Evolutionary conservation across 371 early-diverging fungal genomes (phyloP), one percentile per base, ranked within the genome.

Genomic region (Mortierella sp.): DNA sequence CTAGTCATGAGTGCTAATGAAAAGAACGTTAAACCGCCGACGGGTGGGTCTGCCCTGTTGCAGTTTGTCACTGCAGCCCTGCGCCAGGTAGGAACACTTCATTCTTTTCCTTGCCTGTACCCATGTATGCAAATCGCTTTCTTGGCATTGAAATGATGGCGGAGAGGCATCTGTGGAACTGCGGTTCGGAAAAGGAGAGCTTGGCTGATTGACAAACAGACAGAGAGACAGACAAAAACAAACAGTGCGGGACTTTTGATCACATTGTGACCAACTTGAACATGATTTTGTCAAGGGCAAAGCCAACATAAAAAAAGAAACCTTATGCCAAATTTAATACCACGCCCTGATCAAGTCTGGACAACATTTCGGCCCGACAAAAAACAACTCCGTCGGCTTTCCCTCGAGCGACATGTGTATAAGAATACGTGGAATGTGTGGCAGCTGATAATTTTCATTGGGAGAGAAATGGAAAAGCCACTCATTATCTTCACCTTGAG

Each of bases 31-130:
- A 80, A 68, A 45, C 76, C 82, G 19, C 73, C 76, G 8, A 81
- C 82, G 0, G 63, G 82, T 58, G 76, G 82, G 50, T 81, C 82
- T 40, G 82, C 82, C 40, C 58, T 81, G 38, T 50, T 81, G 53
- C 82, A 81, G 70, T 69, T 76, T 41, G 66, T 76, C 6, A 43
- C 82, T 3, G 82, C 82, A 9, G 76, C 82, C n/a, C 67, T 81
- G 53, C 82, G 82, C 24, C 70, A 73, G 76, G 82, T 81, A 76
- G 68, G 69, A 28, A 8, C 4, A 19, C 9, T 4, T 52, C n/a
- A 19, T 3, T 6, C 47, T 52, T 19, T 3, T 57, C 21, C 9
- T 52, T 43, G 13, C 15, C 41, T 45, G 4, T 43, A 15, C 32
- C 19, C 21, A 4, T 21, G 52, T 21, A 52, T 21, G 9, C 9